These are phyloP conservation scores for Daldinia eschscholtzii DNA, from an alignment of 2,329 filamentous ascomycete species.

Conservation along the genomic window DNA sequence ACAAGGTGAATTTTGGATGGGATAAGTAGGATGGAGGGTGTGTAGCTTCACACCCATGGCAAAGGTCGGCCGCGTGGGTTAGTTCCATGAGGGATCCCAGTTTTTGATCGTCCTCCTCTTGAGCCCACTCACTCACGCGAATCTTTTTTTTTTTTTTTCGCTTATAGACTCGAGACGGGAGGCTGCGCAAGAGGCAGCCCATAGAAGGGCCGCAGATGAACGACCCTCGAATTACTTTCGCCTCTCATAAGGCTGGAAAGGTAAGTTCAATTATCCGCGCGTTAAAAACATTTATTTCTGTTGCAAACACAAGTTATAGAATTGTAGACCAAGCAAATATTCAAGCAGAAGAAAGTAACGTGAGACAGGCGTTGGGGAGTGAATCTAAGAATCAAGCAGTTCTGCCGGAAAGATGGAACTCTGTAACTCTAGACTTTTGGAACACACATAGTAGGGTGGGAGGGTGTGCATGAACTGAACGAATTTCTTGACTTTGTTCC, in stretches of 20 bases:
- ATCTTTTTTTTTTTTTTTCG: conserved; percentile 3
- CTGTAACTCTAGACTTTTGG: conserved; percentile 15
- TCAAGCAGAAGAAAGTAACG: neutral
- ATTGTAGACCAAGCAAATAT: conserved; percentile 1
- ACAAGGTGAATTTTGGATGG: conserved; percentile 33
- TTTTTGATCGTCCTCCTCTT: conserved; percentile 23
- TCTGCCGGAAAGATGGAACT: conserved; percentile 9
- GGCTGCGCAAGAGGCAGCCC: conserved; percentile 10
- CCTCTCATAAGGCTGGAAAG: conserved; percentile 4
- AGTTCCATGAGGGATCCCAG: conserved; percentile 32
- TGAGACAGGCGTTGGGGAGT: conserved; percentile 26
- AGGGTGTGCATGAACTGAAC: conserved; percentile 16
- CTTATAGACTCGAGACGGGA: conserved; percentile 8
- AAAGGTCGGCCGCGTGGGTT: conserved; percentile 30
- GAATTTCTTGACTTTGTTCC: neutral
- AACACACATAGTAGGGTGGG: neutral
- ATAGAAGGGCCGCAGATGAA: conserved; percentile 2
- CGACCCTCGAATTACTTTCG: neutral
- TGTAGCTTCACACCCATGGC: conserved; percentile 33
- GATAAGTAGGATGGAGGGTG: conserved; percentile 31
- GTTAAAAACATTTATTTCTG: neutral
- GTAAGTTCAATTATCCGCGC: neutral
- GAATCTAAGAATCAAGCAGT: conserved; percentile 25
- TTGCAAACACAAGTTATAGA: neutral
- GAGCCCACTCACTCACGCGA: conserved; percentile 31